Percentiles rank a stretch among this genome's conserved stretches.
Conservation (phyloP, 495 filamentous ascomycete species). For the Penicillium ochrochloron region DNA sequence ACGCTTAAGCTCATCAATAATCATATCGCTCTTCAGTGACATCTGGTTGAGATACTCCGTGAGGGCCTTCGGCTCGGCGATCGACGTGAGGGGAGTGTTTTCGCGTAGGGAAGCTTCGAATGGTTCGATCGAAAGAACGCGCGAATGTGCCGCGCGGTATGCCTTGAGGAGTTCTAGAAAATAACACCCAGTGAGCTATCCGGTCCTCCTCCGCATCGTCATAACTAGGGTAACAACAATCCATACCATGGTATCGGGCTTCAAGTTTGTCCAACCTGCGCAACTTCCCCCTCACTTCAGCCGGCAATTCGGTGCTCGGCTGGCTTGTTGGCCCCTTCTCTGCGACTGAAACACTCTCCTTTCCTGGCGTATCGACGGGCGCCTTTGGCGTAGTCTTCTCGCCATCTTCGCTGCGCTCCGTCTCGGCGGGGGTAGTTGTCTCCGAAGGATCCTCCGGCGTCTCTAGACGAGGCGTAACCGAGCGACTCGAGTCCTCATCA, state of each 20-base stretch:
- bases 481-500: constrained; percentile 64
- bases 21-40: constrained; percentile 83
- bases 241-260: constrained; percentile 77
- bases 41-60: constrained; percentile 94
- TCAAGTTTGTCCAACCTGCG: constrained; percentile 87
- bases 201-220: neutral
- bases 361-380: constrained; percentile 29
- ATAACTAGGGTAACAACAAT: neutral
- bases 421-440: constrained; percentile 27
- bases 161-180: constrained; percentile 80
- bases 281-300: constrained; percentile 68
- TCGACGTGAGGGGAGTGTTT: constrained; percentile 86
- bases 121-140: constrained; percentile 81
- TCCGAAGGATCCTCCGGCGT: constrained; percentile 33
- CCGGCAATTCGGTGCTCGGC: constrained; percentile 64
- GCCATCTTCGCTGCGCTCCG: constrained; percentile 31
- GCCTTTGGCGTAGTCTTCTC: constrained; percentile 37
- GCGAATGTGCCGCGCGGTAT: constrained; percentile 86
- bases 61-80: constrained; percentile 80
- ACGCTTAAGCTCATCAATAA: constrained; percentile 89
- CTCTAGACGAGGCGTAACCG: constrained; percentile 56
- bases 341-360: constrained; percentile 24
- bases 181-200: constrained; percentile 3
- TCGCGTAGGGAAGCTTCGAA: constrained; percentile 91
- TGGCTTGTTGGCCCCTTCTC: constrained; percentile 29